Base-by-base conservation (phyloP, 1,139 yeast species). In the Blastobotrys niveus region DNA sequence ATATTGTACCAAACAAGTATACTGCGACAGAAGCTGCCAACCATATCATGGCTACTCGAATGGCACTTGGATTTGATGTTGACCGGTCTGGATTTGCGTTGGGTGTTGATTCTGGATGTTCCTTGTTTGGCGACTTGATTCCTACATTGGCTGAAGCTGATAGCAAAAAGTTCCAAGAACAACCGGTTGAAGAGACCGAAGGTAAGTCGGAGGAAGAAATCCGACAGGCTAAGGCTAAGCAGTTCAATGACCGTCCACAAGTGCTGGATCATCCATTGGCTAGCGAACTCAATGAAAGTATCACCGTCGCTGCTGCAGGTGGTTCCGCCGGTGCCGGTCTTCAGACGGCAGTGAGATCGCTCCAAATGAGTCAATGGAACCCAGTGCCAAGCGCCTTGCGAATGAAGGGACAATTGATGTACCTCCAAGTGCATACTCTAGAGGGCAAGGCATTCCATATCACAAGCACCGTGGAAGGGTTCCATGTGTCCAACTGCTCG, bases 381-480 rank as follows among this genome's bases (percentile, higher is more conserved):
- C 93, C 95, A 10, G 88, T 95, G n/a, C 70, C 79, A 5, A 69
- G 73, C 38, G 63, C 68, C 24, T 64, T 64, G 52, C 80, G 75
- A 59, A 68, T 69, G 47, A 76, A 74, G 59, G 98, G 97, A 22
- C 95, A 89, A 60, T 71, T 89, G 58, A 70, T 83, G 48, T 91
- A 91, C 63, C 70, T 91, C 56, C 77, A 77, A 45, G 72, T 79
- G 40, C 82, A 77, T 57, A 85, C 96, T 33, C 70, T 84, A 53
- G 97, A 91, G 64, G 83, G 83, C 54, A 94, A 86, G 59, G 74
- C 76, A 19, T 75, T 73, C 63, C 83, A 85, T 58, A 77, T 91
- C 56, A 87, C 96, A 15, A 80, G 89, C 52, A 79, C 81, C 49
- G 72, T 78, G 40, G 65, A 81, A 26, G 98, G 98, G 0, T 91